Base-by-base conservation (phyloP, 345 rosid genomes). In the Eutrema japonicum region DNA sequence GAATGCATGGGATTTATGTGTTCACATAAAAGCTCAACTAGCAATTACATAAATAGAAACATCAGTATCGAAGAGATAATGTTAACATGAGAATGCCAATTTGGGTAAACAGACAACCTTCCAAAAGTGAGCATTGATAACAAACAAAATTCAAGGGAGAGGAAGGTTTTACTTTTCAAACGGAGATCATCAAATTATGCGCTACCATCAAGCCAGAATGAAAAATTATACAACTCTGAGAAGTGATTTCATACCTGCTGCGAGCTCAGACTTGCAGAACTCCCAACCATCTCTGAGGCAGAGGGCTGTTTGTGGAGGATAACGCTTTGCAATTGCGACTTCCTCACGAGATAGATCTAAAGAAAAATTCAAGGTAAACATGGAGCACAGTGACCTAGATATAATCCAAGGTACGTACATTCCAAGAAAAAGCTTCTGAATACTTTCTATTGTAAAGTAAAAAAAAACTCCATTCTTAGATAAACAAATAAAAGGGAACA, bases 231-330 rank as follows among this genome's bases (percentile, higher is more conserved):
- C 6, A 59, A 45, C 57, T 68, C 35, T 70, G 59, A 61, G 8
- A 69, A 62, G 70, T 43, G 67, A 81, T 75, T 59, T 37, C 62
- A 38, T 46, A 94, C 98, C 98, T 83, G 93, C 84, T 22, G 97
- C 97, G 35, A 77, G 85, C 48, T 94, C 96, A 67, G 96, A 85
- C 71, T 82, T 90, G 84, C 92, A 91, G 71, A 94, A 83, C 80
- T 94, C 98, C 97, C 96, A 91, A 68, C 98, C 98, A 81, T 88
- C 91, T 85, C 96, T 85, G 63, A 94, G 81, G 85, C 98, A 94
- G 86, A 88, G 72, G 40, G 96, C 89, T 22, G 95, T 73, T 12
- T 86, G 87, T 35, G 93, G 78, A 66, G 98, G 98, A 87, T 89
- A 94, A 71, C 88, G 90, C 83, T 88, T 88, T 18, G 97, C 90